Evolutionary conservation across 345 rosid species (phyloP), one percentile per base, ranked within the genome.

Genomic region (Physaria fendleri): DNA sequence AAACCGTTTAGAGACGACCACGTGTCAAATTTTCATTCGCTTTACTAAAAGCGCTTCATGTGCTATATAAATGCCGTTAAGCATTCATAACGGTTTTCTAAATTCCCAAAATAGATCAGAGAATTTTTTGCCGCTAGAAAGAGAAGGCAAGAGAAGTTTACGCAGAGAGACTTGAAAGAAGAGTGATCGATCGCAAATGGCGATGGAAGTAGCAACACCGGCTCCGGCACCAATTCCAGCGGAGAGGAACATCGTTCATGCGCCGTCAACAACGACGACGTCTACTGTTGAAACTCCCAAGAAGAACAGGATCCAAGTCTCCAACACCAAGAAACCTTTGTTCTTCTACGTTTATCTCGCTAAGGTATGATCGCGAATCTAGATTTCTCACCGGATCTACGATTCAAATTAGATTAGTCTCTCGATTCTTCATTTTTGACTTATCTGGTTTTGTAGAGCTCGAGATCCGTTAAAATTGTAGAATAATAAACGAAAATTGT

Each of bases 331-430:
- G 72, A 83, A 83, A 33, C 86, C 90, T 0, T 71, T 83, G 38
- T 79, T 83, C 68, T 83, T 83, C 73, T 81, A 83, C 12, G 84
- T 83, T 11, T 81, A 83, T 67, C 90, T 83, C 56, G 86, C 86
- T 4, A 83, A 83, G 77, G 81, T 75, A 40, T n/a, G 28, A 61
- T 28, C 54, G 28, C 54, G 2, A 39, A 18, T 6, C 9, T 5
- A 12, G 18, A 0, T 46, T 5, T 25, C 11, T 24, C 65, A 16
- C 35, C 29, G 23, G 59, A 65, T 65, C 64, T 40, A 48, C 5
- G 5, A 10, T 43, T 37, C 44, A 17, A 45, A 62, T 50, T n/a
- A 10, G 33, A 50, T 2, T 1, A 48, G 22, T 16, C 2, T 30
- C n/a, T 5, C 13, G 20, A 23, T 24, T 16, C 10, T 23, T 4